A percentile compares a stretch with the other conserved stretches of the same genome.
These are phyloP conservation scores for Hymenoscyphus scutula DNA, from an alignment of 2,329 filamentous ascomycete species.

Conservation along the genomic window DNA sequence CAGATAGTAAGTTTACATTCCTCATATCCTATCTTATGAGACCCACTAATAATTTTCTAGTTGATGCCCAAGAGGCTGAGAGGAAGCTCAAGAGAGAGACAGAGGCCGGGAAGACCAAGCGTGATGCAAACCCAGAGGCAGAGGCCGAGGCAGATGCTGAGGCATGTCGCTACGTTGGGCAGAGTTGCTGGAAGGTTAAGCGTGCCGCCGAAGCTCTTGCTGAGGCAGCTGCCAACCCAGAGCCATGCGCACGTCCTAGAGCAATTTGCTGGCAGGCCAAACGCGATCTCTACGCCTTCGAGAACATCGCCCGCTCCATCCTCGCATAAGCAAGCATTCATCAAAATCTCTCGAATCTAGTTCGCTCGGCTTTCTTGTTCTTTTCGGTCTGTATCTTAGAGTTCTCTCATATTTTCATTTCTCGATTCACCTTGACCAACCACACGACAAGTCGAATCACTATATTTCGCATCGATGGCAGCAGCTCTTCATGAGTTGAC, in stretches of 20 bases:
- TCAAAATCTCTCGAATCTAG: background rate
- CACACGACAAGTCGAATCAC: background rate
- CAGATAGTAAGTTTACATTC: slow-evolving; percentile 2
- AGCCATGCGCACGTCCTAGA: background rate
- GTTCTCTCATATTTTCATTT: background rate
- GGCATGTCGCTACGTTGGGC: background rate
- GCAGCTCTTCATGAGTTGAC: background rate
- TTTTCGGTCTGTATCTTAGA: background rate
- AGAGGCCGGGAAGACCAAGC: slow-evolving; percentile 27
- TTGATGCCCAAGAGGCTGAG: slow-evolving; percentile 24
- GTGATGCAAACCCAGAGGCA: slow-evolving; percentile 7
- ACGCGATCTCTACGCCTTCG: slow-evolving; percentile 9
- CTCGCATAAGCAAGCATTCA: background rate
- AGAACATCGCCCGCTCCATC: background rate
- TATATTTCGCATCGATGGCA: slow-evolving; percentile 1
- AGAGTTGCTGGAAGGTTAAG: slow-evolving; percentile 5
- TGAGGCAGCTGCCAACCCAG: slow-evolving; percentile 20
- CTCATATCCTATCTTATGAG: background rate
- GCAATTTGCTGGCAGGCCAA: background rate
- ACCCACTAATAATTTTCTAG: background rate
- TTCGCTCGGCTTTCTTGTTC: background rate
- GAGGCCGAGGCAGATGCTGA: slow-evolving; percentile 17
- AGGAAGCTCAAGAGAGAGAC: slow-evolving; percentile 30
- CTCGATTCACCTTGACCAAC: background rate
- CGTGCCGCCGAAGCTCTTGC: slow-evolving; percentile 10